Percentiles rank a stretch among this genome's conserved stretches.
Evolutionary conservation across 805 yeast species (phyloP).

Genomic region (Candida boidinii): DNA sequence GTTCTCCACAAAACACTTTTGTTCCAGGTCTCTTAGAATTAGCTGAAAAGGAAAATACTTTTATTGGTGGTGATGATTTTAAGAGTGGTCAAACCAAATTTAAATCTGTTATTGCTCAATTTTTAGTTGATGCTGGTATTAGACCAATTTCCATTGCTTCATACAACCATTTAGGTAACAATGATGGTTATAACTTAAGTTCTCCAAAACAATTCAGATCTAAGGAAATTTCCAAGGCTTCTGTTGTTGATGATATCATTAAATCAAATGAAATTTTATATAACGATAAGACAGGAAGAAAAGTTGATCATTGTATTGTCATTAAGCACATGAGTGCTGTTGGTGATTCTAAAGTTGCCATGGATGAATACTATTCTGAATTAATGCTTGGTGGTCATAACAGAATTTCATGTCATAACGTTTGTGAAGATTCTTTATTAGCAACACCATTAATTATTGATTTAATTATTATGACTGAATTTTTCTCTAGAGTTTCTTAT

Average conservation of each 20-base stretch:
- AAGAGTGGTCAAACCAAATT: slow-evolving; percentile 94
- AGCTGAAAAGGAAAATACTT: slow-evolving; percentile 66
- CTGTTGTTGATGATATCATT: slow-evolving; percentile 91
- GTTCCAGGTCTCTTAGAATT: slow-evolving; percentile 91
- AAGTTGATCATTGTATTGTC: slow-evolving; percentile 89
- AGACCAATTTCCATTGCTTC: slow-evolving; percentile 92
- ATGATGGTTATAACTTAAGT: slow-evolving; percentile 87
- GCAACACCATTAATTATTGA: slow-evolving; percentile 95
- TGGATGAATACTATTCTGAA: slow-evolving; percentile 97
- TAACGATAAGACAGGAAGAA: slow-evolving; percentile 68
- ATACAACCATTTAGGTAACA: slow-evolving; percentile 93
- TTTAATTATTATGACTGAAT: slow-evolving; percentile 83
- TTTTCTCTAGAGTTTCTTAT: slow-evolving; percentile 79
- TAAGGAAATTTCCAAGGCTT: slow-evolving; percentile 87
- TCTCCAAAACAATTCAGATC: slow-evolving; percentile 93
- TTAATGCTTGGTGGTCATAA: slow-evolving; percentile 97
- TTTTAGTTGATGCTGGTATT: slow-evolving; percentile 94
- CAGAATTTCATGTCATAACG: slow-evolving; percentile 88
- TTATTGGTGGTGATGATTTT: slow-evolving; percentile 96
- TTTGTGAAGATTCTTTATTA: slow-evolving; percentile 90
- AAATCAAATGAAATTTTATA: slow-evolving; percentile 79
- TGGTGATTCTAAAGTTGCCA: slow-evolving; percentile 94
- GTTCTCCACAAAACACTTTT: slow-evolving; percentile 96
- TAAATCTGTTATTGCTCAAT: slow-evolving; percentile 95
- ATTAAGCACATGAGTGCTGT: slow-evolving; percentile 92